A percentile compares a stretch with the other conserved stretches of the same genome.
phyloP scores from a whole-genome alignment of 1,284 basidiomycete genomes.

The Naganishia liquefaciens region DNA sequence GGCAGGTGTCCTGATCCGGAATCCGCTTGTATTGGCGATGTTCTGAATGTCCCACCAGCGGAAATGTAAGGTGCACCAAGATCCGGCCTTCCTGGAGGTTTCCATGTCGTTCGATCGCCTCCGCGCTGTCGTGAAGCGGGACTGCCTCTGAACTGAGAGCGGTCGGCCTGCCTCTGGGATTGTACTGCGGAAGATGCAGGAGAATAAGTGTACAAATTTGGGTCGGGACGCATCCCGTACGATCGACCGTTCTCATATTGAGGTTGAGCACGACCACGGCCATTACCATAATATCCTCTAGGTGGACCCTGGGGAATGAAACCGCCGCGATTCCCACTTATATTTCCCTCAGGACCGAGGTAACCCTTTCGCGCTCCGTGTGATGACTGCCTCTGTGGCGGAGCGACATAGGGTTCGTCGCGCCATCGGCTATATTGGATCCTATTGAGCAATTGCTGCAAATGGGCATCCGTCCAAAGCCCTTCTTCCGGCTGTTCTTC shows the following conservation, averaged over 20 bases:
- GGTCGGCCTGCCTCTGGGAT: no score
- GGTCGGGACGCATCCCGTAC: no score
- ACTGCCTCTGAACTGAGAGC: no score
- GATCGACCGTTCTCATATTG: not conserved
- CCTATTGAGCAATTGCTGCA: conserved; percentile 30
- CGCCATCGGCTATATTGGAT: conserved; percentile 30
- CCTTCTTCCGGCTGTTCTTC: conserved; percentile 38
- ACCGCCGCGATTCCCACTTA: not conserved
- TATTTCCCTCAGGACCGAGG: not conserved
- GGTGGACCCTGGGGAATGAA: not conserved
- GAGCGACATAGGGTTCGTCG: conserved; percentile 21
- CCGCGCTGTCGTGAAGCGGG: no score
- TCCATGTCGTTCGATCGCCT: no score
- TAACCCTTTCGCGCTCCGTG: not conserved
- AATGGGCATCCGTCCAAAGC: conserved; percentile 35
- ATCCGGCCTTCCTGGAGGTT: no score
- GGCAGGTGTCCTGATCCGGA: no score
- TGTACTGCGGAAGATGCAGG: no score
- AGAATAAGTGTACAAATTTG: no score
- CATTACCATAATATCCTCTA: not conserved
- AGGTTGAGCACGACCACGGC: not conserved
- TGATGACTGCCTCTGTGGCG: not conserved
- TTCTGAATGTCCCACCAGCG: no score
- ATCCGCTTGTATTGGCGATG: no score
- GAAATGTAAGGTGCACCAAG: no score